These are phyloP conservation scores for Hirschioporus abietinus DNA, from an alignment of 768 basidiomycete genomes.

Conservation along the genomic window DNA sequence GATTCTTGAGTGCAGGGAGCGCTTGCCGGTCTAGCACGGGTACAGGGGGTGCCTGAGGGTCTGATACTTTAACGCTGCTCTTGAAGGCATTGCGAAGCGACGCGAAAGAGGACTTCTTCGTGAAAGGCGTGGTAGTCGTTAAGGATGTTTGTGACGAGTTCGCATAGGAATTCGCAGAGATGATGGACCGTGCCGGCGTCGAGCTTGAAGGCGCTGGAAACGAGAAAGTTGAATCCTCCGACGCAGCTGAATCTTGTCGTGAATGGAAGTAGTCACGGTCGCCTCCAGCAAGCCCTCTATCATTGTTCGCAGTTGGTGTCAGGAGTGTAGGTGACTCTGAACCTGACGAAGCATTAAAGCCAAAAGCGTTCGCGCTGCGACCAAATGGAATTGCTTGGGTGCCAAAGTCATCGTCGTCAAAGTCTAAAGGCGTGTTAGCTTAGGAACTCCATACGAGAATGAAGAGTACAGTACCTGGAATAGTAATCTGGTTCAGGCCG, in stretches of 20 bases:
- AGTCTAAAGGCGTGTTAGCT: conserved; percentile 41
- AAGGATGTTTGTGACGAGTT: conserved; percentile 73
- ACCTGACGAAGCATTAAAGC: conserved; percentile 45
- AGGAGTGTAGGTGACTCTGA: conserved; percentile 61
- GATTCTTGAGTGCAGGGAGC: conserved; percentile 67
- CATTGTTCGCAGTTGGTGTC: conserved; percentile 33
- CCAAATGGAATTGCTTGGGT: conserved; percentile 67
- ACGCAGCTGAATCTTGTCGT: conserved; percentile 73
- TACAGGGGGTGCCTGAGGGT: conserved; percentile 54
- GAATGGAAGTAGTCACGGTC: conserved; percentile 69
- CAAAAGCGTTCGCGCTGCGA: conserved; percentile 42
- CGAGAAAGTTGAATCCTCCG: conserved; percentile 70
- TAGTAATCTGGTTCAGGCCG: conserved; percentile 34
- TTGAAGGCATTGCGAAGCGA: conserved; percentile 87
- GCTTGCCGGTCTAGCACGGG: conserved; percentile 63
- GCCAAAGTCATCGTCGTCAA: conserved; percentile 68
- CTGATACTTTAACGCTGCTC: conserved; percentile 47
- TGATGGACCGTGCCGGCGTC: conserved; percentile 20
- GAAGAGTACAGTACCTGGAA: conserved; percentile 33
- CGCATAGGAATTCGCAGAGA: conserved; percentile 51
- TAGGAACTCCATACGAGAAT: neutral
- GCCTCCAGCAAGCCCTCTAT: conserved; percentile 29
- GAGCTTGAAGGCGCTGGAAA: conserved; percentile 40
- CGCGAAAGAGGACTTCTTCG: conserved; percentile 81
- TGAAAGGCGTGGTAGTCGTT: conserved; percentile 50